Evolutionary conservation across 345 rosid species (phyloP), one percentile per base, ranked within the genome.

Genomic region (Salix koriyanagi): DNA sequence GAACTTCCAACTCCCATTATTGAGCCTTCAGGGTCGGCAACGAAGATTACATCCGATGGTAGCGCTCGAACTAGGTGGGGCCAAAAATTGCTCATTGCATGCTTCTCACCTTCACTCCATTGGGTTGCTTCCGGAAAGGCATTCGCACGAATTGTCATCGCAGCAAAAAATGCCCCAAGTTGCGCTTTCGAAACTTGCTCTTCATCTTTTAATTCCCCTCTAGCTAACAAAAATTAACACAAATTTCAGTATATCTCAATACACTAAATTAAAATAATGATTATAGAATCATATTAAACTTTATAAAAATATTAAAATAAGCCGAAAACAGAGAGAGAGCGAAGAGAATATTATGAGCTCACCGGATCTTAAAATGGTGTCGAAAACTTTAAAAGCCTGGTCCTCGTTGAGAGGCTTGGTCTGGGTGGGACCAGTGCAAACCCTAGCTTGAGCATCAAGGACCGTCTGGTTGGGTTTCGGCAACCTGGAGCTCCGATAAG

Each of bases 11-110:
- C 70, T 11, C 99, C 94, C 89, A 93, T 83, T 61, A 95, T 83
- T 41, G 98, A 88, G 19, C 97, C 97, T 84, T 93, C 99, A 68
- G 98, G 99, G 73, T 95, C 99, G 4, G 98, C 99, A 81, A 95
- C 85, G 77, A 95, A 95, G 70, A 91, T 86, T 48, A 95, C 91
- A 89, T 93, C 98, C 48, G 93, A 88, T 69, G 97, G 94, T 44
- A 95, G 82, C 4, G 65, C 90, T 28, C 94, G 89, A 79, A 81
- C 89, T 37, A 95, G 81, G 52, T 83, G 85, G 0, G 98, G 99
- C 97, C 98, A 95, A 81, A 91, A 88, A 48, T 74, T 84, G 83
- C 81, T 84, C 90, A 91, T 86, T 0, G 97, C 99, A 2, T 83
- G 81, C 84, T 81, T 90, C 71, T 95, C 99, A 48, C 97, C 97